Conservation (phyloP, 2,329 filamentous ascomycete species). For the Fusarium sarcochroum region DNA sequence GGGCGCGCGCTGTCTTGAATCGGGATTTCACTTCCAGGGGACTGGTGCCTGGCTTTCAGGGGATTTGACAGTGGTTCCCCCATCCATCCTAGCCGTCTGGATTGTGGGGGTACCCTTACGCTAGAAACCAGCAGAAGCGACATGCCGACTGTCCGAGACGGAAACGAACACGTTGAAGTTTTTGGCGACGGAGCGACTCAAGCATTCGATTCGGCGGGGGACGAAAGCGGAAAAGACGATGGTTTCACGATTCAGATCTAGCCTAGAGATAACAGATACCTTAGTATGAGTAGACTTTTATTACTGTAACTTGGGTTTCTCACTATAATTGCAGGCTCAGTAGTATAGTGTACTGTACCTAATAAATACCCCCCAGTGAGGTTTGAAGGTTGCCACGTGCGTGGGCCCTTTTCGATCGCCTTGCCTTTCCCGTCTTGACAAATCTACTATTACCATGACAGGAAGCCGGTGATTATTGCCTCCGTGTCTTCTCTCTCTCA, state of each 20-base stretch:
- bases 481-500: slow-evolving; percentile 34
- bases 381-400: slow-evolving; percentile 52
- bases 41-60: slow-evolving; percentile 15
- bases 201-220: slow-evolving; percentile 2
- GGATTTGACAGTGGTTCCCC: slow-evolving; percentile 15
- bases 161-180: slow-evolving; percentile 53
- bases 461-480: slow-evolving; percentile 41
- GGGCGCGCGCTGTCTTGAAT: slow-evolving; percentile 19
- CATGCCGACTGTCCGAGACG: slow-evolving; percentile 40
- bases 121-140: slow-evolving; percentile 33
- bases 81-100: slow-evolving; percentile 8
- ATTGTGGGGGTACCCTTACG: slow-evolving; percentile 39
- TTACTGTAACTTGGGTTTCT: background rate
- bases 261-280: too few relatives aligned
- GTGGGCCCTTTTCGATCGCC: slow-evolving; percentile 48
- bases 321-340: background rate
- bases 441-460: slow-evolving; percentile 50
- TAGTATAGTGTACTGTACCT: background rate
- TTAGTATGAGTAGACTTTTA: background rate
- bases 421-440: slow-evolving; percentile 48
- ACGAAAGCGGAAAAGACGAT: slow-evolving; percentile 19
- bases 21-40: slow-evolving; percentile 23
- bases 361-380: slow-evolving; percentile 3
- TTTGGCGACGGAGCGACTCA: slow-evolving; percentile 29
- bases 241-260: slow-evolving; percentile 21